phyloP scores from a whole-genome alignment of 768 basidiomycete genomes.

The Trametes elegans region DNA sequence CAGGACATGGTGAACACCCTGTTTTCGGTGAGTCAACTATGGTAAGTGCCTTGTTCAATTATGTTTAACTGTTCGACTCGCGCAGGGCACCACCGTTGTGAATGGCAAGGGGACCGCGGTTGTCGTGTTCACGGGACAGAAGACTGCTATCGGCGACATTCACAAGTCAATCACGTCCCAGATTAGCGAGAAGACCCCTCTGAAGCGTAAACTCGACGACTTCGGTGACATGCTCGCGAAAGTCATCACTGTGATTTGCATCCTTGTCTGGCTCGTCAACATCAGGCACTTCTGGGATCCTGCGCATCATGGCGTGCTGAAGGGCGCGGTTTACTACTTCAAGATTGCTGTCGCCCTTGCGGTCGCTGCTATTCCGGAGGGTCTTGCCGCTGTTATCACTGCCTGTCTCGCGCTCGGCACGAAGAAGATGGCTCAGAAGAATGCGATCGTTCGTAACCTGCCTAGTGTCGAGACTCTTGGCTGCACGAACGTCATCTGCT shows the following conservation, averaged over 20 bases:
- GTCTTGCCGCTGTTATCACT: constrained; percentile 97
- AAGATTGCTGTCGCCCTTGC: constrained; percentile 98
- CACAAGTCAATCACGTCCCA: constrained; percentile 94
- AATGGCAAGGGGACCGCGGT: constrained; percentile 88
- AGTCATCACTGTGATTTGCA: constrained; percentile 94
- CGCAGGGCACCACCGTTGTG: constrained; percentile 91
- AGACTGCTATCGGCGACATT: constrained; percentile 95
- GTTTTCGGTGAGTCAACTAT: constrained; percentile 64
- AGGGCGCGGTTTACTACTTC: constrained; percentile 98
- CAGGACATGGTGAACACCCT: constrained; percentile 98
- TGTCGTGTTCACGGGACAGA: constrained; percentile 81
- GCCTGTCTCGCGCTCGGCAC: constrained; percentile 95
- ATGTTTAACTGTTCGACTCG: neutral
- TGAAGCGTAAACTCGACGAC: constrained; percentile 97
- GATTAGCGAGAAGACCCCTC: constrained; percentile 92
- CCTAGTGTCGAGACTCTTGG: constrained; percentile 97
- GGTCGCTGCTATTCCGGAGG: constrained; percentile 99
- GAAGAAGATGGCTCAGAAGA: constrained; percentile 99
- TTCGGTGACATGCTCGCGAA: constrained; percentile 98
- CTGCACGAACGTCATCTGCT: constrained; percentile 98
- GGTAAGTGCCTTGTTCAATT: neutral
- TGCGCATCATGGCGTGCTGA: constrained; percentile 83
- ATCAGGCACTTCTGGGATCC: constrained; percentile 96
- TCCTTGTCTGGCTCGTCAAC: constrained; percentile 98
- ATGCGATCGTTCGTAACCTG: constrained; percentile 94